Evolutionary conservation across 2,329 filamentous ascomycete genomes (phyloP).

Genomic region (Aspergillus spinulosporus): DNA sequence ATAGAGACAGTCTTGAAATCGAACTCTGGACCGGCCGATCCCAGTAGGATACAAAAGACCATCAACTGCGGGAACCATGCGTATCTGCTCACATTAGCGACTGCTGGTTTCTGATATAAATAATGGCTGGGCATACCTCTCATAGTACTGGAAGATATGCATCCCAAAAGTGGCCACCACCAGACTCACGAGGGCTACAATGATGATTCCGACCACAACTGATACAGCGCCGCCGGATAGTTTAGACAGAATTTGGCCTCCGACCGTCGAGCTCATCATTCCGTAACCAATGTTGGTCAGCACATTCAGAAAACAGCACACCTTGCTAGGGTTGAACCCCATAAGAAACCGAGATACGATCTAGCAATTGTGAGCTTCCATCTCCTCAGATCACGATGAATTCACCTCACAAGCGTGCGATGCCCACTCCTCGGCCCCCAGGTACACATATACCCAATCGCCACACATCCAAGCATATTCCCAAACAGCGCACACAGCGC

Average conservation of each 20-base stretch:
- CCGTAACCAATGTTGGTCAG: slow-evolving; percentile 47
- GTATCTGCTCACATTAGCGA: slow-evolving; percentile 24
- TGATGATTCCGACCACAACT: slow-evolving; percentile 41
- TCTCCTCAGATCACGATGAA: neutral
- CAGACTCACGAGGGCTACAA: slow-evolving; percentile 38
- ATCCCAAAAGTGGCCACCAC: slow-evolving; percentile 44
- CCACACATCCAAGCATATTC: slow-evolving; percentile 33
- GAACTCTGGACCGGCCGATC: slow-evolving; percentile 39
- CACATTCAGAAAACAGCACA: slow-evolving; percentile 43
- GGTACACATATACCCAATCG: slow-evolving; percentile 44
- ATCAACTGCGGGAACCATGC: slow-evolving; percentile 46
- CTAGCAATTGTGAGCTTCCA: slow-evolving; percentile 26
- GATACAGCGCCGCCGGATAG: slow-evolving; percentile 41
- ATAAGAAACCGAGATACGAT: slow-evolving; percentile 46
- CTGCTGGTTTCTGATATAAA: neutral
- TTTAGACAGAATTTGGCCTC: slow-evolving; percentile 47
- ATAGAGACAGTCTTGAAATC: slow-evolving; percentile 35
- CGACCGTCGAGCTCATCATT: slow-evolving; percentile 46
- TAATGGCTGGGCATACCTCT: slow-evolving; percentile 32
- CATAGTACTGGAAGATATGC: slow-evolving; percentile 46
- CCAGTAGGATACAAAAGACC: slow-evolving; percentile 43
- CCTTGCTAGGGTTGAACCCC: slow-evolving; percentile 46
- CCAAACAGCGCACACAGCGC: slow-evolving; percentile 42
- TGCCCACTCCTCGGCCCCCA: slow-evolving; percentile 46
- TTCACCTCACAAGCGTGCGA: slow-evolving; percentile 41